Evolutionary conservation across 106 monocot genomes (phyloP), one percentile per base, ranked within the genome.

Genomic region (Vanilla planifolia): DNA sequence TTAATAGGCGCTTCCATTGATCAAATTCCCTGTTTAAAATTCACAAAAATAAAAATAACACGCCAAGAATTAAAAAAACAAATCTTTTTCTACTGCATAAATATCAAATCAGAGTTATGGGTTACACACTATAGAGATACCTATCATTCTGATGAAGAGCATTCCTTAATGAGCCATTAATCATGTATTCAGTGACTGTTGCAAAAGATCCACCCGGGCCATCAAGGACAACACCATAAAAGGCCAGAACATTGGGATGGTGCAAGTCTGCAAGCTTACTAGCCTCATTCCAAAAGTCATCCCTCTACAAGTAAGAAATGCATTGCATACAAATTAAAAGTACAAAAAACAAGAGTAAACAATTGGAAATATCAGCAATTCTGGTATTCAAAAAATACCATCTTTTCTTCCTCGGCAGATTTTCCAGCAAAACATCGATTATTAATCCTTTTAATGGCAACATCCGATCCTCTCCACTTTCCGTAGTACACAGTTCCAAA

Each of bases 221-320:
- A 67, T 82, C 77, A 26, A 68, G 32, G 52, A 82, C 82, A 57
- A 82, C 70, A 67, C 82, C 82, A 67, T 82, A 82, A 77, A 82
- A 82, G 21, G 82, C 82, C 61, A 82, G 43, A 60, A 82, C 77
- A 63, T 82, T 82, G 29, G 82, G 82, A 55, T 82, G 82, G 51
- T 82, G 82, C 64, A 82, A 55, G 24, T 70, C 77, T 51, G 82
- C 73, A 67, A 82, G 77, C 33, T 73, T 82, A 19, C 55, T 43
- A 14, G 82, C 82, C 63, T 82, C 82, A 61, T 74, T 82, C 82
- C 82, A 82, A 51, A 82, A 82, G 43, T 82, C 82, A 13, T 63
- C 17, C 67, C 66, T 71, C 77, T 77, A 50, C 14, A 27, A 8
- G 53, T 8, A 41, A 28, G 32, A 19, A 58, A 17, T 2, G 16